Percentiles rank a stretch among this genome's conserved stretches.
These are phyloP conservation scores for Viola pubescens DNA, from an alignment of 441 rosid species.

Conservation along the genomic window DNA sequence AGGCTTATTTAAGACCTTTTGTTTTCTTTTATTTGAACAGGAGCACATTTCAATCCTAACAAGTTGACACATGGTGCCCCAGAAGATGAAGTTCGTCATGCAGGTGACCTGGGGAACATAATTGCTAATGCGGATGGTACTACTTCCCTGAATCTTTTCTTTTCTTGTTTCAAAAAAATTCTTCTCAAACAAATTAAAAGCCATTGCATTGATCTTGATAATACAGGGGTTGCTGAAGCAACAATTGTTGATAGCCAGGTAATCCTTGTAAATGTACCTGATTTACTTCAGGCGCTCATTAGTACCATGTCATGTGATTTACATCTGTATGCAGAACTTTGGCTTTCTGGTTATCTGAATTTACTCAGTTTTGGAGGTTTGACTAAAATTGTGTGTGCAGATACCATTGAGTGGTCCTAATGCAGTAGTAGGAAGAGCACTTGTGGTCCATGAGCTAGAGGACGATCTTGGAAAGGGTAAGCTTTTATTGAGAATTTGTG, in stretches of 20 bases:
- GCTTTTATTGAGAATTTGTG: not conserved
- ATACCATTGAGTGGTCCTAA: slow-evolving; percentile 75
- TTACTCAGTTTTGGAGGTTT: slow-evolving; percentile 15
- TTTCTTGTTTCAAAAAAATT: too few relatives aligned
- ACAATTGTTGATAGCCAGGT: slow-evolving; percentile 80
- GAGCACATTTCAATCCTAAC: slow-evolving; percentile 89
- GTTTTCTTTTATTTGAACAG: slow-evolving; percentile 22
- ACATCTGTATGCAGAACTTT: not conserved
- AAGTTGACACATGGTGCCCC: slow-evolving; percentile 90
- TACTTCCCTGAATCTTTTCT: not conserved
- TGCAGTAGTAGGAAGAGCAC: slow-evolving; percentile 86
- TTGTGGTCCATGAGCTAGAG: slow-evolving; percentile 93
- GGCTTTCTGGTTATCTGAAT: slow-evolving; percentile 3
- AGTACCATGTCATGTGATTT: not conserved
- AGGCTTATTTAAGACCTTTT: not conserved
- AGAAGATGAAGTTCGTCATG: slow-evolving; percentile 81
- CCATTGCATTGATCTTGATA: slow-evolving; percentile 13
- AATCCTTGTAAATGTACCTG: not conserved
- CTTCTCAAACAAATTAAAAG: too few relatives aligned
- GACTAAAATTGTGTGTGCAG: slow-evolving; percentile 27
- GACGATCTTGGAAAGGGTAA: slow-evolving; percentile 97
- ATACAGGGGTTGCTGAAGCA: slow-evolving; percentile 84
- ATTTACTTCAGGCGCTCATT: not conserved
- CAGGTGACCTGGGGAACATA: slow-evolving; percentile 99
- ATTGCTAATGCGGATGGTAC: slow-evolving; percentile 80